A percentile compares a stretch with the other conserved stretches of the same genome.
phyloP scores from a whole-genome alignment of 495 filamentous ascomycete genomes.

The Gamarada debralockiae region DNA sequence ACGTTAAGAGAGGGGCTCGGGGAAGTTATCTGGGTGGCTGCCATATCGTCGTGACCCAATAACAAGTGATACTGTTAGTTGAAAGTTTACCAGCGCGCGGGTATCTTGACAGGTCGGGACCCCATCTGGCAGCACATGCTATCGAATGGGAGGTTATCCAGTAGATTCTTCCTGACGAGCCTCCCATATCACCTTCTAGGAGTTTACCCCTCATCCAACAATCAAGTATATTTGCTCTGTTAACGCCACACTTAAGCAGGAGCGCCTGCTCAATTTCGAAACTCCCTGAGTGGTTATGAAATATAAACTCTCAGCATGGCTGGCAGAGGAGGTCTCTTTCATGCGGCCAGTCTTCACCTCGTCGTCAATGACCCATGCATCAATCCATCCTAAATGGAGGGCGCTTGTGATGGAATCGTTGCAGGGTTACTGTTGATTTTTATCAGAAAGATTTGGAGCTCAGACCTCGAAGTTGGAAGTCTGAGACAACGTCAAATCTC shows the following conservation, averaged over 20 bases:
- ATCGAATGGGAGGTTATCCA: neutral
- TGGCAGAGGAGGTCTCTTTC: no score
- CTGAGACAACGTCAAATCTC: no score
- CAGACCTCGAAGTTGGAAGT: no score
- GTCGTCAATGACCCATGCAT: no score
- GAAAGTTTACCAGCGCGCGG: slow-evolving; percentile 14
- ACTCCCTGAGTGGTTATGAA: neutral
- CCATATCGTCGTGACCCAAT: neutral
- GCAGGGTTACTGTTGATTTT: no score
- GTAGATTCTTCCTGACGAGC: neutral
- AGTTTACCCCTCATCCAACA: neutral
- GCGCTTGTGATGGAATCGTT: no score
- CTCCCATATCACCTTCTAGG: neutral
- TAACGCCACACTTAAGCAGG: neutral
- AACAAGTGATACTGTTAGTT: neutral
- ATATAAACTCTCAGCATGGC: no score
- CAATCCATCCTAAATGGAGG: no score
- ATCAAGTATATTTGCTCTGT: neutral
- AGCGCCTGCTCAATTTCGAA: neutral
- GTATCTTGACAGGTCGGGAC: neutral
- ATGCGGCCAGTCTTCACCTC: no score
- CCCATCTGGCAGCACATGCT: neutral
- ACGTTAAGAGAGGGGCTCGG: slow-evolving; percentile 19
- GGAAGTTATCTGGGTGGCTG: slow-evolving; percentile 20
- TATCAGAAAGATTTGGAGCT: no score